Conservation (phyloP, 2,329 filamentous ascomycete genomes). For the Fusarium sp. region DNA sequence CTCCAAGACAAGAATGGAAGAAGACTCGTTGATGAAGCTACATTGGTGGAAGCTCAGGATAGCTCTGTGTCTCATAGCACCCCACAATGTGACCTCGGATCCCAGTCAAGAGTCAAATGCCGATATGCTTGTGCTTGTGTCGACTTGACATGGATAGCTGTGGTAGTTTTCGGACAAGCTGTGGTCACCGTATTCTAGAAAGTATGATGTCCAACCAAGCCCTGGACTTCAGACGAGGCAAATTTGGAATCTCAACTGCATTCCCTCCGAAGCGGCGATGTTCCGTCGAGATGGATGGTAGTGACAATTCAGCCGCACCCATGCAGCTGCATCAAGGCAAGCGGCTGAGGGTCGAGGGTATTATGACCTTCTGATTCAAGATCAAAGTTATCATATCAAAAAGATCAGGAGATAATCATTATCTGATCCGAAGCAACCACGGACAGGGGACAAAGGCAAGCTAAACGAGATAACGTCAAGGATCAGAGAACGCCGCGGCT, state of each 20-base stretch:
- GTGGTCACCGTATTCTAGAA: not conserved
- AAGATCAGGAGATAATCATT: conserved; percentile 28
- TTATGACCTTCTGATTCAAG: not conserved
- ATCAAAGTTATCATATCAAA: conserved; percentile 36
- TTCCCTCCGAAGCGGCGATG: not conserved
- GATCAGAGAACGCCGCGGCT: conserved; percentile 1
- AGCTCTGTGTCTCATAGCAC: not conserved
- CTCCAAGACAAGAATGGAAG: not conserved
- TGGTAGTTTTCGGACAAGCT: not conserved
- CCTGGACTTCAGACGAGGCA: not conserved
- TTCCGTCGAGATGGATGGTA: not conserved
- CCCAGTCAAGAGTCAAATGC: not conserved
- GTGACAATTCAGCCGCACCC: conserved; percentile 15
- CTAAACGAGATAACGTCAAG: not conserved
- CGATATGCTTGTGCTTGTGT: conserved; percentile 3
- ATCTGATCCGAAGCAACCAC: conserved; percentile 20
- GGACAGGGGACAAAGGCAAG: not conserved
- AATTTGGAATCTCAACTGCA: conserved; percentile 14
- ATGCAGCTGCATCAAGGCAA: not conserved
- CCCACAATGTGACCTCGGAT: conserved; percentile 15
- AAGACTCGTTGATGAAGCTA: not conserved
- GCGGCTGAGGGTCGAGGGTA: not conserved
- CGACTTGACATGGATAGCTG: not conserved
- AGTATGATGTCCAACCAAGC: not conserved
- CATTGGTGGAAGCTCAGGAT: not conserved